A percentile compares a stretch with the other conserved stretches of the same genome.
Conservation (phyloP, 2,329 filamentous ascomycete species). For the Alternaria brassicicola region DNA sequence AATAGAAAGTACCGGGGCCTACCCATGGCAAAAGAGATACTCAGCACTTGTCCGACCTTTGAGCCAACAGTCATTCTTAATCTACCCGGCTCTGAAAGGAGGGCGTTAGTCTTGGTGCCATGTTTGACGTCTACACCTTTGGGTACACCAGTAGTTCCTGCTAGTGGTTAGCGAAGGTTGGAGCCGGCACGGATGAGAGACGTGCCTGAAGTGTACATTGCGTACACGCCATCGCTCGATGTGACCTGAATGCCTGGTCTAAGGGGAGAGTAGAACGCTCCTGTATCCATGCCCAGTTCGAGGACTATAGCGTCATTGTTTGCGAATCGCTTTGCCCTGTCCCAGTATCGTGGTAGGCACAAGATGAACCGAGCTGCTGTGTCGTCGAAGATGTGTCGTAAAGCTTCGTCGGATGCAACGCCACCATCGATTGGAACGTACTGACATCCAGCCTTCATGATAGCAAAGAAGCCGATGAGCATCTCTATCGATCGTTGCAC, state of each 20-base stretch:
- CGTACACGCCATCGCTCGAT: constrained; percentile 40
- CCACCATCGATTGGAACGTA: constrained; percentile 66
- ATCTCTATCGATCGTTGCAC: constrained; percentile 62
- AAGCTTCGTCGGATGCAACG: constrained; percentile 37
- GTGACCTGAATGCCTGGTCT: constrained; percentile 26
- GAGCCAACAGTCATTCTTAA: constrained; percentile 59
- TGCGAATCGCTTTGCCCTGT: constrained; percentile 30
- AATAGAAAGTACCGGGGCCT: constrained; percentile 32
- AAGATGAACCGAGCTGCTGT: constrained; percentile 55
- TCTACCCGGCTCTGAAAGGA: constrained; percentile 59
- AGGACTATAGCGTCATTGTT: constrained; percentile 21
- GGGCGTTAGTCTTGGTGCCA: constrained; percentile 60
- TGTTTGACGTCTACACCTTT: constrained; percentile 67
- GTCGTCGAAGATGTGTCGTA: constrained; percentile 59
- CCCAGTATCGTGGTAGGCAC: constrained; percentile 51
- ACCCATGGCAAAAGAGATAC: constrained; percentile 68
- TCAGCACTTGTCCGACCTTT: constrained; percentile 62
- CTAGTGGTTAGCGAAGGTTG: constrained; percentile 4
- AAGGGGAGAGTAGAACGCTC: constrained; percentile 19
- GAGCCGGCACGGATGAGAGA: neutral
- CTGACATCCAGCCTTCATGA: constrained; percentile 63
- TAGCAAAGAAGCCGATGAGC: constrained; percentile 62
- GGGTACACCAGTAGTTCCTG: constrained; percentile 60
- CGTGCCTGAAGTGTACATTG: constrained; percentile 60
- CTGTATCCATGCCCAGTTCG: constrained; percentile 20